A percentile compares a stretch with the other conserved stretches of the same genome.
Conservation (phyloP, 257 asterid genomes). For the Lantana camara region DNA sequence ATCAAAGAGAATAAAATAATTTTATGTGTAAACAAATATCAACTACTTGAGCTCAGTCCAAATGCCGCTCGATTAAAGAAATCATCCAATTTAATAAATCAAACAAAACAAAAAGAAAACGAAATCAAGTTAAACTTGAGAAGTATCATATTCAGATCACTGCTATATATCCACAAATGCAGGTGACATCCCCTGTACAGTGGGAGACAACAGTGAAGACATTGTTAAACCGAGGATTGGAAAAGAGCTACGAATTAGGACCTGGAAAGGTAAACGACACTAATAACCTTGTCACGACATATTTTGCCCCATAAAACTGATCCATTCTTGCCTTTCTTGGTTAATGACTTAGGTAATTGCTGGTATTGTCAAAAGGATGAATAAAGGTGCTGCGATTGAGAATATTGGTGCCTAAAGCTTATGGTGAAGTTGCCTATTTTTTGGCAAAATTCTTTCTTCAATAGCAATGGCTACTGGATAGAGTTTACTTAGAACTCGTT, state of each 20-base stretch:
- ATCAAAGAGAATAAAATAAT: too few species aligned
- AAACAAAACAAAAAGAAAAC: too few species aligned
- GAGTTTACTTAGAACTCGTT: too few species aligned
- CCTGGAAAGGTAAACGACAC: slow-evolving; percentile 67
- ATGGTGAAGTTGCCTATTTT: not conserved
- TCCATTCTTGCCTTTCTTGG: not conserved
- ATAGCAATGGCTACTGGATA: not conserved
- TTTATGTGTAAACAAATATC: too few species aligned
- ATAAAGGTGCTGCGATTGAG: slow-evolving; percentile 74
- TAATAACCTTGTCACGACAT: too few species aligned
- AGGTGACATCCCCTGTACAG: slow-evolving; percentile 59
- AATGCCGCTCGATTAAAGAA: too few species aligned
- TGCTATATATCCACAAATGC: slow-evolving; percentile 13
- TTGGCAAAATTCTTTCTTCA: not conserved
- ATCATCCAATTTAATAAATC: too few species aligned
- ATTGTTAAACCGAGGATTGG: slow-evolving; percentile 46
- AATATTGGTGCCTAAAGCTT: slow-evolving; percentile 59
- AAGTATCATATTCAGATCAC: too few species aligned
- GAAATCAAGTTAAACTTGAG: too few species aligned
- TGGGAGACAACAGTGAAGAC: slow-evolving; percentile 48
- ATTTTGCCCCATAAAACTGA: too few species aligned
- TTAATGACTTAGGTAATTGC: slow-evolving; percentile 85
- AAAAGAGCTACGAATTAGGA: slow-evolving; percentile 74
- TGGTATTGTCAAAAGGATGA: slow-evolving; percentile 89
- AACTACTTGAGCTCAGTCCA: too few species aligned